Evolutionary conservation across 176 grass and related monocot genomes (phyloP).

Genomic region (Metroxylon sagu): DNA sequence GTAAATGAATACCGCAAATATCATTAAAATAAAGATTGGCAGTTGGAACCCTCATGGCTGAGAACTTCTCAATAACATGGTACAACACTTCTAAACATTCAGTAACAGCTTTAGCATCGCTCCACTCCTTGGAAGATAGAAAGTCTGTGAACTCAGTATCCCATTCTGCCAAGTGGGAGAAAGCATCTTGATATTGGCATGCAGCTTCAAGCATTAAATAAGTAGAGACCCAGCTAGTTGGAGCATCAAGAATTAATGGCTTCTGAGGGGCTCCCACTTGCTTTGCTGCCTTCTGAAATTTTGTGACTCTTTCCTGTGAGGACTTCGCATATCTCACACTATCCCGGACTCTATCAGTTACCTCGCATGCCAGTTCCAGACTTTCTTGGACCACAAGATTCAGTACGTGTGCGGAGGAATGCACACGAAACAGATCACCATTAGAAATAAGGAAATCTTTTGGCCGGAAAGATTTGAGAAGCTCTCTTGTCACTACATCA

Average conservation of each 20-base stretch:
- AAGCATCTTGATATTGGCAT: slow-evolving; percentile 76
- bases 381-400: slow-evolving; percentile 82
- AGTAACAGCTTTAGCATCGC: slow-evolving; percentile 70
- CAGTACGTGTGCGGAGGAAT: slow-evolving; percentile 61
- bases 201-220: slow-evolving; percentile 91
- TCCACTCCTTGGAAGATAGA: slow-evolving; percentile 68
- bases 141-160: slow-evolving; percentile 48
- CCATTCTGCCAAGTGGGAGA: slow-evolving; percentile 59
- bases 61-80: slow-evolving; percentile 80
- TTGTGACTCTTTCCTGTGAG: slow-evolving; percentile 54
- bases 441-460: slow-evolving; percentile 58
- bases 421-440: slow-evolving; percentile 63
- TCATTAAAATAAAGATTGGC: slow-evolving; percentile 94
- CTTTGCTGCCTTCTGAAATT: slow-evolving; percentile 65
- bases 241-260: slow-evolving; percentile 64
- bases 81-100: slow-evolving; percentile 88
- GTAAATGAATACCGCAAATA: slow-evolving; percentile 84
- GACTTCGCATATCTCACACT: slow-evolving; percentile 75
- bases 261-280: slow-evolving; percentile 53
- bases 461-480: slow-evolving; percentile 49
- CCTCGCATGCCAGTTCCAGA: slow-evolving; percentile 55
- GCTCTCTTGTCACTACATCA: slow-evolving; percentile 56
- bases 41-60: slow-evolving; percentile 52
- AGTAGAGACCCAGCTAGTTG: slow-evolving; percentile 62
- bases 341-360: slow-evolving; percentile 48